These are phyloP conservation scores for Pythium graminicola DNA, from an alignment of 352 stramenopile genomes.

Conservation along the genomic window DNA sequence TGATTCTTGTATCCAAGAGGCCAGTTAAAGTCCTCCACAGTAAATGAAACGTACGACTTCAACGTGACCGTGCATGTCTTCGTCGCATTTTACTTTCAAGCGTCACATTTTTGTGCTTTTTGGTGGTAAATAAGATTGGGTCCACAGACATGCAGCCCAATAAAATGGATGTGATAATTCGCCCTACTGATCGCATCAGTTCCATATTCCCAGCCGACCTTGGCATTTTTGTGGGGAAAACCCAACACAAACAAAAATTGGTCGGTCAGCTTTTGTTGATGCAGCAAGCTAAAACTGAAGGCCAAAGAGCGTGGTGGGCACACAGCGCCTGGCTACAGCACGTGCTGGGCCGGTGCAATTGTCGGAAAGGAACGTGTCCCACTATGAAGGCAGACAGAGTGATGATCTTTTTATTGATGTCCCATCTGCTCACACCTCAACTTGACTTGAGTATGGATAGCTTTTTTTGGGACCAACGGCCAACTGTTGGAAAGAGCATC, in stretches of 20 bases:
- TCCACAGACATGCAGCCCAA: no score
- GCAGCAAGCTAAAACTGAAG: no score
- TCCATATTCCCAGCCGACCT: slow-evolving; percentile 10
- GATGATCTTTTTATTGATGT: slow-evolving; percentile 7
- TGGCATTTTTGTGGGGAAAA: slow-evolving; percentile 1
- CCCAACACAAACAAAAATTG: no score
- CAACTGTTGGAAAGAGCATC: slow-evolving; percentile 11
- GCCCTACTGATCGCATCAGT: slow-evolving; percentile 16
- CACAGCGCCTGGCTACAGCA: no score
- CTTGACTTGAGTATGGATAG: slow-evolving; percentile 16
- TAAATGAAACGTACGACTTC: slow-evolving; percentile 7
- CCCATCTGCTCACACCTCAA: slow-evolving; percentile 11
- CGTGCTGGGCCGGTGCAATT: no score
- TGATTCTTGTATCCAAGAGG: background rate
- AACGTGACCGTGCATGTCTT: slow-evolving; percentile 4
- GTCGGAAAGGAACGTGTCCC: slow-evolving; percentile 10
- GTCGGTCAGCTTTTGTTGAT: no score
- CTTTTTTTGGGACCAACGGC: background rate
- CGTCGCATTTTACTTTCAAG: slow-evolving; percentile 1
- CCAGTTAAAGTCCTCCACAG: slow-evolving; percentile 2
- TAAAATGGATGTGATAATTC: no score
- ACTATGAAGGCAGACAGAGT: slow-evolving; percentile 16
- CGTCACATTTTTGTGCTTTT: background rate
- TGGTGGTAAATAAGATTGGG: no score
- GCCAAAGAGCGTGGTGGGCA: no score